A percentile compares a stretch with the other conserved stretches of the same genome.
phyloP scores from a whole-genome alignment of 164 flowering plant species.

The Vitis labrusca region DNA sequence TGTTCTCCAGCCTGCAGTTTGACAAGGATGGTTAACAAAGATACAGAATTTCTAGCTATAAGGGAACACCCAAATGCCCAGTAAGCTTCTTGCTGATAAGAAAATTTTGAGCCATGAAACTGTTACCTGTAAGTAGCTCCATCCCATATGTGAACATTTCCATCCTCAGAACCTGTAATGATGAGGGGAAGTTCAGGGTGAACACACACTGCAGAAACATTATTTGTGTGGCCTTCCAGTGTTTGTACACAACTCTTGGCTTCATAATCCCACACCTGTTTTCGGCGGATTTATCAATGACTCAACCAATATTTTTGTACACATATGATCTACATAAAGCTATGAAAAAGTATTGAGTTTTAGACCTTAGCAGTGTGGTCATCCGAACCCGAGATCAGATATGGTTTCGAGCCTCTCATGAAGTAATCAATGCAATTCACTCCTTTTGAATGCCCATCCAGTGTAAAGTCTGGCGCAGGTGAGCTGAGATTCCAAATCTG shows the following conservation, averaged over 20 bases:
- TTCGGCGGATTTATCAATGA: not conserved
- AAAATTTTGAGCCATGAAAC: not conserved
- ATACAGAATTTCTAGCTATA: too few species aligned
- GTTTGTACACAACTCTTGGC: constrained; percentile 39
- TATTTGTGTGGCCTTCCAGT: constrained; percentile 41
- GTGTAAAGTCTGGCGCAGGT: constrained; percentile 38
- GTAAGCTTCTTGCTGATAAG: too few species aligned
- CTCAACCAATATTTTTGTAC: not conserved
- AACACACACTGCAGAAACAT: constrained; percentile 41
- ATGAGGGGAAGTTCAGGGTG: constrained; percentile 49
- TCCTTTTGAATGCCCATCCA: constrained; percentile 24
- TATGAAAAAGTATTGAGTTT: not conserved
- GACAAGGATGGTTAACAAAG: too few species aligned
- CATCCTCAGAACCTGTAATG: constrained; percentile 49
- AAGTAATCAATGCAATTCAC: constrained; percentile 6
- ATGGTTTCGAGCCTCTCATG: constrained; percentile 40
- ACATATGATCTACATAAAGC: too few species aligned
- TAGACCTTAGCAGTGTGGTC: constrained; percentile 47
- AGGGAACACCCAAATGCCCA: too few species aligned
- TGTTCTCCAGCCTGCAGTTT: too few species aligned
- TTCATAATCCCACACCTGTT: constrained; percentile 46
- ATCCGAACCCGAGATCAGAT: constrained; percentile 44
- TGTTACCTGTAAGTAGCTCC: constrained; percentile 37
- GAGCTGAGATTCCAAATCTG: constrained; percentile 47
- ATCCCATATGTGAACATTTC: constrained; percentile 45